These are phyloP conservation scores for Plantago ovata DNA, from an alignment of 257 asterid genomes.

Conservation along the genomic window DNA sequence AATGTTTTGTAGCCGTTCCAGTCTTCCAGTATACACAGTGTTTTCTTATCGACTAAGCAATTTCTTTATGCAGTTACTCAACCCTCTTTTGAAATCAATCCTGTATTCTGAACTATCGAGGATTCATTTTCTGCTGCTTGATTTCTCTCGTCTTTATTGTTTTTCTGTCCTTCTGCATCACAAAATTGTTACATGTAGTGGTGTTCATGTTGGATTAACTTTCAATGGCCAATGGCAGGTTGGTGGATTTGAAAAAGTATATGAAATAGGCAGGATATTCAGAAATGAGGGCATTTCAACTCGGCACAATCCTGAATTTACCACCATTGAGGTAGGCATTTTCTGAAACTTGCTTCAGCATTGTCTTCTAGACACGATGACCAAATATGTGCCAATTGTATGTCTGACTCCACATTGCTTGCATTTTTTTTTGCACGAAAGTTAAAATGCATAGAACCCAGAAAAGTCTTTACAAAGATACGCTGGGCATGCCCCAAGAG, in stretches of 20 bases:
- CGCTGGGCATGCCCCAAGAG: too few species aligned
- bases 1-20: too few species aligned
- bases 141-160: not conserved
- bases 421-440: too few species aligned
- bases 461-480: too few species aligned
- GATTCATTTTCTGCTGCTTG: not conserved
- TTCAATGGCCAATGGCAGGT: slow-evolving; percentile 47
- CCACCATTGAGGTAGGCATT: slow-evolving; percentile 87
- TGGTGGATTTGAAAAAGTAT: slow-evolving; percentile 96
- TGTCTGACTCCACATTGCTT: too few species aligned
- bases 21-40: too few species aligned
- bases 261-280: slow-evolving; percentile 92
- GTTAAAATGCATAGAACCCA: too few species aligned
- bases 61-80: too few species aligned
- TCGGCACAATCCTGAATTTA: slow-evolving; percentile 98
- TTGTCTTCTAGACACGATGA: slow-evolving; percentile 5
- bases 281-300: slow-evolving; percentile 98
- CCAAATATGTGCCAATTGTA: slow-evolving; percentile 6
- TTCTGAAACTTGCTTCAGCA: slow-evolving; percentile 8
- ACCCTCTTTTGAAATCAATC: too few species aligned
- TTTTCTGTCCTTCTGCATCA: not conserved
- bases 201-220: slow-evolving; percentile 16
- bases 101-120: too few species aligned
- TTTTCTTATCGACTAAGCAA: too few species aligned
- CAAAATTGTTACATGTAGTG: not conserved